phyloP scores from a whole-genome alignment of 257 asterid species.

The Solanum virginianum region DNA sequence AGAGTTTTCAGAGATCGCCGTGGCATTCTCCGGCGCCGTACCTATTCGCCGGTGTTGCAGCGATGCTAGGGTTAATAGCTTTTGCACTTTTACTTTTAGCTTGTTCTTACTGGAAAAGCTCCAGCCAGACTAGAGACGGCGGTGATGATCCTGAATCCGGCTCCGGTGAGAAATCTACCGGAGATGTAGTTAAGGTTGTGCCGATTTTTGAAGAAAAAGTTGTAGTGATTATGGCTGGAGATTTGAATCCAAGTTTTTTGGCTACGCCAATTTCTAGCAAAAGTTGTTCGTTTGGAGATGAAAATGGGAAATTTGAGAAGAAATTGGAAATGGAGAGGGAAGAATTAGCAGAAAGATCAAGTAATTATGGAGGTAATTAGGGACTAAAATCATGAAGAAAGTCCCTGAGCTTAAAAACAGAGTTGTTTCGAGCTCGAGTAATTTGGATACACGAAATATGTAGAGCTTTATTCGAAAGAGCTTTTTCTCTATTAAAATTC shows the following conservation, averaged over 20 bases:
- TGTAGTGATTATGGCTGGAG: constrained; percentile 85
- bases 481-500: too few species aligned
- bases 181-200: constrained; percentile 1
- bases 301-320: not conserved
- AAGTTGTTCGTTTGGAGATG: not conserved
- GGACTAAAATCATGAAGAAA: not conserved
- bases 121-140: not conserved
- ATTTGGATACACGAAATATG: too few species aligned
- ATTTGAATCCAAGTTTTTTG: constrained; percentile 61
- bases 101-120: constrained; percentile 65
- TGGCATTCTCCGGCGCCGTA: constrained; percentile 95
- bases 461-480: too few species aligned
- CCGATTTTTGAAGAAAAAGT: constrained; percentile 56
- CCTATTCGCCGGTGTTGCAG: constrained; percentile 74
- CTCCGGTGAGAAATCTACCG: constrained; percentile 17
- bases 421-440: too few species aligned
- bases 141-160: constrained; percentile 32
- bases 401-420: not conserved
- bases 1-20: constrained; percentile 31
- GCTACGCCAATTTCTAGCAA: constrained; percentile 69
- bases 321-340: not conserved
- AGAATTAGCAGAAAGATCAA: not conserved
- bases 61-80: constrained; percentile 82
- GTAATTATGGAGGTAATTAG: not conserved
- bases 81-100: constrained; percentile 68